phyloP scores from a whole-genome alignment of 805 yeast genomes.

The Sugiyamaella qingdaonensis region DNA sequence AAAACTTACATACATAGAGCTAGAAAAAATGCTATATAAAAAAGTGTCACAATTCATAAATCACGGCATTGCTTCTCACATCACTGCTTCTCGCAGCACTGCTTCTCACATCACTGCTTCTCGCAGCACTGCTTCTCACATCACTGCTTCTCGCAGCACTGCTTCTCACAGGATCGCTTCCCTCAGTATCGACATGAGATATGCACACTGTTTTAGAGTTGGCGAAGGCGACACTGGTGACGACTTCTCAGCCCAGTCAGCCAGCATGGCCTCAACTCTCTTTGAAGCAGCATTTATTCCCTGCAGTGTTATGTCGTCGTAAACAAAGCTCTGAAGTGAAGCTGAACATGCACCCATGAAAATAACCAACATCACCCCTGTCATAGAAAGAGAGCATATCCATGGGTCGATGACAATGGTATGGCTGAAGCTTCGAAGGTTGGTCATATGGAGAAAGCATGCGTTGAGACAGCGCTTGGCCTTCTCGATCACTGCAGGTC shows the following conservation, averaged over 20 bases:
- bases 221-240: constrained; percentile 1
- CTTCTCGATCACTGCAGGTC: constrained; percentile 4
- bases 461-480: constrained; percentile 15
- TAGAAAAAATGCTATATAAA: no score
- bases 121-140: no score
- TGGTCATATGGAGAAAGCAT: constrained; percentile 15
- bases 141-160: no score
- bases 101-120: no score
- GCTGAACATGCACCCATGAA: constrained; percentile 14
- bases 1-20: no score
- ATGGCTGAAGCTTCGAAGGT: constrained; percentile 16
- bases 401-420: constrained; percentile 19
- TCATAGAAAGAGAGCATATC: constrained; percentile 19
- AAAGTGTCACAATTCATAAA: no score
- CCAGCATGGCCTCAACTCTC: constrained; percentile 7
- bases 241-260: constrained; percentile 2
- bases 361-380: constrained; percentile 12
- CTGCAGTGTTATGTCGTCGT: constrained; percentile 9
- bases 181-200: constrained; percentile 6
- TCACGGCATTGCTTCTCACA: no score
- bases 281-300: neutral
- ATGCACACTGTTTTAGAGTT: constrained; percentile 7
- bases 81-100: no score
- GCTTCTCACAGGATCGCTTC: neutral
- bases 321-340: constrained; percentile 5